phyloP scores from a whole-genome alignment of 306 rosid species.

The cucumber (Cucumis sativus) region Cucumber_9930_V3 NC_026659.2:1542501-1543000 shows the following conservation, averaged over 20 bases:
- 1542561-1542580: background rate
- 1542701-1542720: background rate
- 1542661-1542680: background rate
- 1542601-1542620: background rate
- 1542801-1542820: background rate
- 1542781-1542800: background rate
- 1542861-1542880: background rate
- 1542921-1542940: background rate
- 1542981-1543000: too few species aligned
- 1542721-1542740: background rate
- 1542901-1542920: background rate
- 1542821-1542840: background rate
- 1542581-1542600: background rate
- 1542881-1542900: background rate
- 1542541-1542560: background rate
- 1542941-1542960: background rate
- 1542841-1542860: background rate
- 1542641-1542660: background rate
- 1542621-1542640: background rate
- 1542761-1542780: background rate
- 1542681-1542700: background rate
- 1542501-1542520: background rate
- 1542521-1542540: background rate
- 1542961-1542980: background rate
- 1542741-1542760: background rate